Conservation (phyloP, 768 basidiomycete genomes). For the Agrocybe pediades region DNA sequence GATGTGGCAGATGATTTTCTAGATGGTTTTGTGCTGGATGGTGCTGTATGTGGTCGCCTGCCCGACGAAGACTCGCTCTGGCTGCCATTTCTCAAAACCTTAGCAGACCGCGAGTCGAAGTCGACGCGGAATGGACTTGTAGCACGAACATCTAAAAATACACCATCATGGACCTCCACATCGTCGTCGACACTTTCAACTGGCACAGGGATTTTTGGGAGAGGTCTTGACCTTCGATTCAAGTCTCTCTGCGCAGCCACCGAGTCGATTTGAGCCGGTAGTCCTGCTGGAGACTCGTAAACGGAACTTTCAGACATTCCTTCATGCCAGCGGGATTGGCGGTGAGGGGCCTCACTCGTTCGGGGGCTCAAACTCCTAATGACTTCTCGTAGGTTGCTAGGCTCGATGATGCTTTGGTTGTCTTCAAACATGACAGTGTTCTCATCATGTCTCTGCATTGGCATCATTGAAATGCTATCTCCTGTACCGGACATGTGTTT, state of each 20-base stretch:
- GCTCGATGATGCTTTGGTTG: conserved; percentile 27
- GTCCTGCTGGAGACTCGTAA: background rate
- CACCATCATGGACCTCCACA: conserved; percentile 13
- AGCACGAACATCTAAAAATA: conserved; percentile 36
- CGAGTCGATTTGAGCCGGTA: background rate
- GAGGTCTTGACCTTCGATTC: conserved; percentile 2
- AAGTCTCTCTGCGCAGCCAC: background rate
- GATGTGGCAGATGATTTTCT: conserved; percentile 11
- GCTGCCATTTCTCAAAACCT: background rate
- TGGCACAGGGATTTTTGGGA: conserved; percentile 7
- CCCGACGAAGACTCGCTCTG: conserved; percentile 6
- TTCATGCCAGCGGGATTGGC: conserved; percentile 11
- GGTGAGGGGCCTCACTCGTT: conserved; percentile 24
- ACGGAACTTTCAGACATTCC: background rate
- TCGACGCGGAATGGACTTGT: conserved; percentile 52
- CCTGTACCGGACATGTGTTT: conserved; percentile 10
- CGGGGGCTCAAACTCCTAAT: conserved; percentile 48
- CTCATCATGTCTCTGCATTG: conserved; percentile 18
- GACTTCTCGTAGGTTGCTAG: conserved; percentile 37
- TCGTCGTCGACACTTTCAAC: conserved; percentile 6
- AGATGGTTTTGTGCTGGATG: conserved; percentile 9
- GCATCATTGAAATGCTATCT: conserved; percentile 13
- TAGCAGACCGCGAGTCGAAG: conserved; percentile 26
- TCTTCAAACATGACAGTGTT: conserved; percentile 30
- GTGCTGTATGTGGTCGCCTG: conserved; percentile 5